Evolutionary conservation across 2,329 filamentous ascomycete species (phyloP), one percentile per base, ranked within the genome.

Genomic region (Exophiala aquamarina): DNA sequence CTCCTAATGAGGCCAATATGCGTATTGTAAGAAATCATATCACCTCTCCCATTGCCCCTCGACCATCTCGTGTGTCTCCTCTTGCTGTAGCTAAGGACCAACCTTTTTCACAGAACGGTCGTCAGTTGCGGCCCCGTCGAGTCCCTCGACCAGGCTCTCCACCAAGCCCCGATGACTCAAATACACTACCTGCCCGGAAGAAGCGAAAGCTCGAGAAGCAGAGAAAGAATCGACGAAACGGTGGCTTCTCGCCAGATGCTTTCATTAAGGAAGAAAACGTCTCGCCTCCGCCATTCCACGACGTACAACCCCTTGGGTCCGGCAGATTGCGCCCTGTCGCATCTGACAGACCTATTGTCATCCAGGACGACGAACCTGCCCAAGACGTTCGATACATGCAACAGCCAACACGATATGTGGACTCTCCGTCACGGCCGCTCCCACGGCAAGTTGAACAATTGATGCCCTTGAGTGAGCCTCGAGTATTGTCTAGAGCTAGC

Each of bases 11-110:
- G 38, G 41, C 68, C 43, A 68, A 79, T 41, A 77, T 85, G 52
- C 82, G 83, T 42, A 71, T 91, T 48, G 75, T 91, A 59, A 82
- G 83, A 61, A 84, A 83, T 58, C 85, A 90, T 63, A 84, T 91
- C 59, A 79, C 83, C 41, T 84, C 83, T 28, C 86, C 85, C 33
- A 70, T 85, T 61, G 87, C 87, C 41, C 87, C 88, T 19, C 87
- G 88, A 61, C 86, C 88, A 43, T 82, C 83, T 39, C 84, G 87
- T 61, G 82, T 82, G 18, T 80, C 79, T 19, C 77, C 78, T 37
- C 66, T 82, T 51, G 74, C 78, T 47, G 70, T 73, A 35, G 65
- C 74, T 45, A 80, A 79, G 61, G 66, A 71, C 43, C 69, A 75
- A 50, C 65, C 70, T 40, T 61, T 76, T 56, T 81, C 54, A 76